These are phyloP conservation scores for Edaphochlamys debaryana DNA, from an alignment of 139 green algal genomes.

Conservation along the genomic window DNA sequence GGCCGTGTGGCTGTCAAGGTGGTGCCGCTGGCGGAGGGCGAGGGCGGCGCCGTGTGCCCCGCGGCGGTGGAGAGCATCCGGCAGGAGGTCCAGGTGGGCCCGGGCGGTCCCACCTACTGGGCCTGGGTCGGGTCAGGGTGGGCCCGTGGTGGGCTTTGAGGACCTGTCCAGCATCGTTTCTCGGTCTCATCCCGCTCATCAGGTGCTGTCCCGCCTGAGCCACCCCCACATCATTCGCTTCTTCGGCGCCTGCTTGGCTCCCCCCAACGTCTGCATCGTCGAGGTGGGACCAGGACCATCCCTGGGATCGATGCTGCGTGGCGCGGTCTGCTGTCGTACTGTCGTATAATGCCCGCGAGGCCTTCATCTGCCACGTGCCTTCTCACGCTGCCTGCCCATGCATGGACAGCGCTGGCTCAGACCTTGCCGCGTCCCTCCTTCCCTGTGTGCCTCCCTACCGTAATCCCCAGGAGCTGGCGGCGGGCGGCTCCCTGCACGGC, in stretches of 20 bases:
- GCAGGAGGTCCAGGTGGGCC: constrained; percentile 54
- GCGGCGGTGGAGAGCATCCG: constrained; percentile 44
- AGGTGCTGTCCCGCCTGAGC: constrained; percentile 63
- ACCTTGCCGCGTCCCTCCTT: too few relatives aligned
- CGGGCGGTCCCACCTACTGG: too few relatives aligned
- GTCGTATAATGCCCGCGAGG: too few relatives aligned
- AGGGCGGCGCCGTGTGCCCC: constrained; percentile 24
- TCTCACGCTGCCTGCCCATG: too few relatives aligned
- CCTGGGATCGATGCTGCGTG: too few relatives aligned
- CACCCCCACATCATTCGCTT: constrained; percentile 64
- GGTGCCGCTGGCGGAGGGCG: constrained; percentile 58
- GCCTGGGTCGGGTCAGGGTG: too few relatives aligned
- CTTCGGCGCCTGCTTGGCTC: constrained; percentile 62
- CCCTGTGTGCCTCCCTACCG: too few relatives aligned
- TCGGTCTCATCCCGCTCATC: neutral
- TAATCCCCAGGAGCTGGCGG: constrained; percentile 68
- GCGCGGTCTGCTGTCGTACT: too few relatives aligned
- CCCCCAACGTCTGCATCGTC: constrained; percentile 81
- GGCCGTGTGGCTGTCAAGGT: constrained; percentile 76
- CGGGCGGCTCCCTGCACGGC: constrained; percentile 64
- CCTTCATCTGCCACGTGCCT: too few relatives aligned
- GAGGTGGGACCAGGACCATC: constrained; percentile 45
- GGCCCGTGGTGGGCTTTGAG: neutral
- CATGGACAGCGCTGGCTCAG: too few relatives aligned
- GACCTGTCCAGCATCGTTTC: neutral